Conservation (phyloP, 257 asterid genomes). For the Ilex asprella region DNA sequence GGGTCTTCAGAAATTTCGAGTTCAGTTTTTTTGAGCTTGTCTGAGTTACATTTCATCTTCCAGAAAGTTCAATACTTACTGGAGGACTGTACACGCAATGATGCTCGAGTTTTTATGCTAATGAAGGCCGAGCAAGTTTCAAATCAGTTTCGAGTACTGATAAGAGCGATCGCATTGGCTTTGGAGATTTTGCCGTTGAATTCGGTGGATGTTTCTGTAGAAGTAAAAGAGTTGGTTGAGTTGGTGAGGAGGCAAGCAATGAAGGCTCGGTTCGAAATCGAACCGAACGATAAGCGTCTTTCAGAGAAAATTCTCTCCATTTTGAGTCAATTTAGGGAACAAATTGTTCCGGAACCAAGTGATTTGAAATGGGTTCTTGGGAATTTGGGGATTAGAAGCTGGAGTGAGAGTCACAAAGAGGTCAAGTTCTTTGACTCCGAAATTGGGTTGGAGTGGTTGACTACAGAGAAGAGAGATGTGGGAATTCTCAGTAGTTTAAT, state of each 20-base stretch:
- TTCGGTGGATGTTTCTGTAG: conserved; percentile 28
- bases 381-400: conserved; percentile 41
- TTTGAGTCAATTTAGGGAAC: conserved; percentile 31
- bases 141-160: conserved; percentile 40
- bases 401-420: conserved; percentile 55
- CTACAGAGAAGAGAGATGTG: conserved; percentile 33
- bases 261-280: conserved; percentile 35
- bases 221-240: conserved; percentile 50
- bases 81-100: conserved; percentile 60
- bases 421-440: conserved; percentile 53
- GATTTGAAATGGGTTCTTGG: conserved; percentile 50
- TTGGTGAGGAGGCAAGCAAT: conserved; percentile 41
- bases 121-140: conserved; percentile 41
- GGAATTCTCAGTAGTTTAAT: conserved; percentile 36
- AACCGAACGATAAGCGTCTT: conserved; percentile 30
- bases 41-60: conserved; percentile 76
- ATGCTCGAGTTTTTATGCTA: conserved; percentile 54
- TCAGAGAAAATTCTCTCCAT: conserved; percentile 21
- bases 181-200: conserved; percentile 48
- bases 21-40: conserved; percentile 33
- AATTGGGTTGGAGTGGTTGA: conserved; percentile 24
- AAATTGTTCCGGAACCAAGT: conserved; percentile 34
- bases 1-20: conserved; percentile 10
- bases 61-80: conserved; percentile 59
- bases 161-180: conserved; percentile 45